Conservation (phyloP, 768 basidiomycete genomes). For the Tulasnella calospora region DNA sequence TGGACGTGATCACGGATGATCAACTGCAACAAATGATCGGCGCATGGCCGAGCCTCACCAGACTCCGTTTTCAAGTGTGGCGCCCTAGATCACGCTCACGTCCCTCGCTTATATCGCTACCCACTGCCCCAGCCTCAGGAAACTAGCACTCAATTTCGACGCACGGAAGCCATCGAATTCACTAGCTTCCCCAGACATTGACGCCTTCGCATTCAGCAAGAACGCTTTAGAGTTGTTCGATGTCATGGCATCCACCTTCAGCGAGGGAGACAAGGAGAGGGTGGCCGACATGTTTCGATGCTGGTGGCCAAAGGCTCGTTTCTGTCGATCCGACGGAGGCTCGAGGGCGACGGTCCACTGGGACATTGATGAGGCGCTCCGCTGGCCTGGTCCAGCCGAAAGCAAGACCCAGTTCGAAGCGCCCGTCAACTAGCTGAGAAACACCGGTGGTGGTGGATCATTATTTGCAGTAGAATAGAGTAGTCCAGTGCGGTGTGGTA, state of each 20-base stretch:
- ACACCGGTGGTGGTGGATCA: too few species aligned
- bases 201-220: not conserved
- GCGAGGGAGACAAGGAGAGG: not conserved
- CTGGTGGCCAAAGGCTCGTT: not conserved
- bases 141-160: not conserved
- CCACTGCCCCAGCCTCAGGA: not conserved
- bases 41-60: not conserved
- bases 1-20: not conserved
- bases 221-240: not conserved
- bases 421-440: too few species aligned
- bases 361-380: not conserved
- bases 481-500: too few species aligned
- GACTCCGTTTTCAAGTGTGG: not conserved
- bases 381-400: too few species aligned
- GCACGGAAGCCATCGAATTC: not conserved
- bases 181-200: not conserved
- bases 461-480: too few species aligned
- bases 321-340: not conserved
- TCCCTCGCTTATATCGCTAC: not conserved
- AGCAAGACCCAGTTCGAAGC: too few species aligned
- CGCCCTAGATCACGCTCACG: not conserved
- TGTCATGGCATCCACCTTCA: not conserved
- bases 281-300: not conserved
- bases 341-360: not conserved
- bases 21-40: not conserved